A percentile compares a stretch with the other conserved stretches of the same genome.
phyloP scores from a whole-genome alignment of 2,329 filamentous ascomycete genomes.

The Delphinella strobiligena region DNA sequence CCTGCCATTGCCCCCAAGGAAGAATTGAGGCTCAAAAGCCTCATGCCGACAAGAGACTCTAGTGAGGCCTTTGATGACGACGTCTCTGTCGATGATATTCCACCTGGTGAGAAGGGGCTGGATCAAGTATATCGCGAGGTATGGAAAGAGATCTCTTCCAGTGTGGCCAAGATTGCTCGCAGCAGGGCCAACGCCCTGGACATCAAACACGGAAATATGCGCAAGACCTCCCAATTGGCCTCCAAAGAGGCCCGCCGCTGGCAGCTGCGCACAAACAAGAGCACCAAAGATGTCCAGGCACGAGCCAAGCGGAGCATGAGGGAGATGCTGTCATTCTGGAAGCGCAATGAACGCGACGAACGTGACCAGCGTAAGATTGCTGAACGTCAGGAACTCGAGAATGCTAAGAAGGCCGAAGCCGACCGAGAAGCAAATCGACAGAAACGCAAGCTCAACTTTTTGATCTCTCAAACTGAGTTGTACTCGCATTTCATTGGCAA shows the following conservation, averaged over 20 bases:
- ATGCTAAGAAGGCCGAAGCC: constrained; percentile 90
- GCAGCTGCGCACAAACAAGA: constrained; percentile 97
- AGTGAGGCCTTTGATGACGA: constrained; percentile 38
- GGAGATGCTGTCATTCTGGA: constrained; percentile 99
- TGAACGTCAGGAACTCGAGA: constrained; percentile 91
- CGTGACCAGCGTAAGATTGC: constrained; percentile 87
- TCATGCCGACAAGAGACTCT: constrained; percentile 15
- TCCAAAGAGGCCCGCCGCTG: constrained; percentile 95
- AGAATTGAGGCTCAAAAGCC: constrained; percentile 29
- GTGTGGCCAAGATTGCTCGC: constrained; percentile 84
- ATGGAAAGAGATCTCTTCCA: constrained; percentile 89
- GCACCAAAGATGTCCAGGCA: constrained; percentile 92
- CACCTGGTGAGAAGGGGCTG: constrained; percentile 75
- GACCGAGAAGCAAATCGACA: constrained; percentile 95
- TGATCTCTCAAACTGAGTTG: constrained; percentile 95
- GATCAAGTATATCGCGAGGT: constrained; percentile 97
- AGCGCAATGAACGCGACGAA: constrained; percentile 94
- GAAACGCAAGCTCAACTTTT: constrained; percentile 97
- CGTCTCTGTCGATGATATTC: constrained; percentile 32
- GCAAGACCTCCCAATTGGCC: constrained; percentile 92
- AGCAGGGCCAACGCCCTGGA: constrained; percentile 75
- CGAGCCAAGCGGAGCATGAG: constrained; percentile 96
- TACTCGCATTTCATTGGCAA: constrained; percentile 99
- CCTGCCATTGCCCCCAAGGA: constrained; percentile 49
- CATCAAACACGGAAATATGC: constrained; percentile 86